Conservation (phyloP, 345 rosid genomes). For the Ceriops tagal region DNA sequence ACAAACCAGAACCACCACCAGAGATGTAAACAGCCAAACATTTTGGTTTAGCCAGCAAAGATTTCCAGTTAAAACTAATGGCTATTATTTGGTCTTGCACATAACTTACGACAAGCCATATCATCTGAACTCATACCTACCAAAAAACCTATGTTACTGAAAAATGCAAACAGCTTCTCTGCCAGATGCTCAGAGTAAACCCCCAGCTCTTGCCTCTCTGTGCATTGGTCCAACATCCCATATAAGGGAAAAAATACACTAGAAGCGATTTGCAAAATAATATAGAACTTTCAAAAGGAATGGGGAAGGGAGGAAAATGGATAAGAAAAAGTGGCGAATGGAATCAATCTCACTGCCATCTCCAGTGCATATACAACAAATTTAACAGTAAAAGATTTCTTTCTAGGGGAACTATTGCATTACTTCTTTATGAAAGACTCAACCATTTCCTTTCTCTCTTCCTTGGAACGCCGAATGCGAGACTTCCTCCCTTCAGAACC, state of each 20-base stretch:
- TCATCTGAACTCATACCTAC: neutral
- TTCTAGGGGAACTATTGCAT: slow-evolving; percentile 14
- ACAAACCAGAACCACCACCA: no score
- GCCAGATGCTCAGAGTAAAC: neutral
- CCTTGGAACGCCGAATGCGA: slow-evolving; percentile 86
- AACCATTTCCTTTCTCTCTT: slow-evolving; percentile 82
- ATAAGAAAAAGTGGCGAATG: no score
- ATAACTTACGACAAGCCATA: neutral
- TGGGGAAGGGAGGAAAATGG: neutral
- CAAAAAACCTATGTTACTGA: neutral
- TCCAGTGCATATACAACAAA: slow-evolving; percentile 4
- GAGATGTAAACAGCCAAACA: neutral
- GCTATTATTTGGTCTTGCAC: neutral
- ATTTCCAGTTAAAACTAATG: neutral
- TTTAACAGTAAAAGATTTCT: slow-evolving; percentile 12
- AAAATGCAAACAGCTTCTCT: neutral
- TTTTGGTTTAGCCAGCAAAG: neutral
- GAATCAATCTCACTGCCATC: neutral
- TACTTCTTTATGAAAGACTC: slow-evolving; percentile 87
- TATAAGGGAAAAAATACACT: neutral
- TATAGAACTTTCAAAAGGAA: neutral
- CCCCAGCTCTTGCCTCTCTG: neutral
- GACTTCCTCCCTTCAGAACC: slow-evolving; percentile 70
- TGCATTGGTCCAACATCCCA: neutral
- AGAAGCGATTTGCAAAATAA: neutral